Base-by-base conservation (phyloP, 1,284 basidiomycete genomes). In the Ganoderma leucocontextum region DNA sequence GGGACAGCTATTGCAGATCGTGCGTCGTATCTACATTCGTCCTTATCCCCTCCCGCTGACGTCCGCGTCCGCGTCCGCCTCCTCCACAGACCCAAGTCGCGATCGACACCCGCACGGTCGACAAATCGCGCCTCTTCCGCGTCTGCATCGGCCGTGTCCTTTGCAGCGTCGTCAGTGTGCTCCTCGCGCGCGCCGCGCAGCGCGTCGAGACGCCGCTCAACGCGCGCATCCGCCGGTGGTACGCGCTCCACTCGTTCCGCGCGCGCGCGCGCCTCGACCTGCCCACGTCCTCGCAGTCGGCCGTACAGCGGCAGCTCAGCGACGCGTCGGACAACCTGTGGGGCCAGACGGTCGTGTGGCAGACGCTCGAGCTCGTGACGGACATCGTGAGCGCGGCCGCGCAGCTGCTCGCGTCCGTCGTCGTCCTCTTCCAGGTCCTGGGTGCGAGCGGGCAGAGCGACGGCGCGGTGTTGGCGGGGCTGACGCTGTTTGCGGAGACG, bases 261-360 rank as follows among this genome's bases (percentile, higher is more conserved):
- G 87, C 90, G 12, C 85, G 89, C 75, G 86, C 87, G 25, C 86
- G 93, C 17, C 83, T 94, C 42, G 92, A 94, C 76, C 82, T 93
- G 2, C 91, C 92, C 2, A 93, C 92, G 0, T 93, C 86, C 72
- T 85, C 89, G 61, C 90, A 93, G 75, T 82, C 88, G 2, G 84
- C 85, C 9, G 82, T 93, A 7, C 87, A 89, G 73, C 81, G 86
- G 35, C 91, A 92, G 73, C 80, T 94, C 22, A 87, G 91, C 64
- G 81, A 86, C 19, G 82, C 86, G 10, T 80, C 81, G 35, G 79
- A 82, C 44, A 81, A 79, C 29, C 85, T 66, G 75, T 60, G 82
- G 12, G 66, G 66, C 15, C 57, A 61, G 19, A 38, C 68, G 58
- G 82, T 90, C 41, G 87, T 87, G 6, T 93, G 90, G 89, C 81